Base-by-base conservation (phyloP, 805 yeast species). In the Pichia nakasei region DNA sequence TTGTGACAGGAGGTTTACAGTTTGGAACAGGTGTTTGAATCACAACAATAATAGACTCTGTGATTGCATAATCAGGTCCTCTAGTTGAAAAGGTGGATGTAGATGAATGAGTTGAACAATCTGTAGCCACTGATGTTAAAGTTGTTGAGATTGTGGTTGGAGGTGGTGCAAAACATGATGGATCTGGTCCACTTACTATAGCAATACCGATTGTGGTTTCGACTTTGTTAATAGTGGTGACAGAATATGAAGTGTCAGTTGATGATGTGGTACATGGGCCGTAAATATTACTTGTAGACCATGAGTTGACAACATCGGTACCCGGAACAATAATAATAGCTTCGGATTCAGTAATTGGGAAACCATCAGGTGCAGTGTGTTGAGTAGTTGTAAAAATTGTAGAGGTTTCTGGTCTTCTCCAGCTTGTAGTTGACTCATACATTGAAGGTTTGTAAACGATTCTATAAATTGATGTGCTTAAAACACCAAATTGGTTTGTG, bases 81-180 rank as follows among this genome's bases (percentile, higher is more conserved):
- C 21, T 37, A 3, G 39, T 37, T 13, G 27, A 37, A 12, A 37
- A 9, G 1, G 33, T 26, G 5, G 33, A 17, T 34, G 24, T 19
- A 3, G 27, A n/a, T 9, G 41, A n/a, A 3, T 35, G 38, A 12
- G 32, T 22, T 13, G 18, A 9, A 37, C 39, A 37, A 15, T 37
- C 39, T 5, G 19, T 24, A 2, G 39, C 39, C n/a, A 24, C 20
- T 5, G 39, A 11, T 3, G 27, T 20, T 1, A 29, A 17, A 15
- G 44, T 33, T 15, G 35, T 35, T 15, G 29, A 31, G 21, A 27
- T 22, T 11, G 39, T 35, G n/a, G 38, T 38, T 11, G 44, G 43
- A 15, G 46, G 34, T 15, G 46, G 35, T 19, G 43, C 32, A 24
- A 26, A 27, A 21, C 44, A 37, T 4, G 44, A 35, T 15, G 40